A percentile compares a stretch with the other conserved stretches of the same genome.
These are phyloP conservation scores for Suillus alpinus DNA, from an alignment of 768 basidiomycete genomes.

Conservation along the genomic window DNA sequence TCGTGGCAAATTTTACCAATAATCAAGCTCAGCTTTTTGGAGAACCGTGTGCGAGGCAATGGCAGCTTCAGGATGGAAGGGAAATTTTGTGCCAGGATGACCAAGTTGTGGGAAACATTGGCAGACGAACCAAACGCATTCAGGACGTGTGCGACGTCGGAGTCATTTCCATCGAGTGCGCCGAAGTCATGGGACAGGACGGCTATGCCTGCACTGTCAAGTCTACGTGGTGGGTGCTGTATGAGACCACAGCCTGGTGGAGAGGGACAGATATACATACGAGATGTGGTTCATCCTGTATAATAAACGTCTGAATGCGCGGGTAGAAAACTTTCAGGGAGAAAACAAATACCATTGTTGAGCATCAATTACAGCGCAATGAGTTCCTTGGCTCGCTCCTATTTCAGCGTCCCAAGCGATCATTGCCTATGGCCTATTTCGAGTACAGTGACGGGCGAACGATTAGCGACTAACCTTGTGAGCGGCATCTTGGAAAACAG, in stretches of 20 bases:
- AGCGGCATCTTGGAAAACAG: slow-evolving; percentile 48
- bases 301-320: not conserved
- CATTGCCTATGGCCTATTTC: not conserved
- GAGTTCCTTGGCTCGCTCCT: not conserved
- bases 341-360: too few relatives aligned
- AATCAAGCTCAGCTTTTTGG: slow-evolving; percentile 25
- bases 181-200: slow-evolving; percentile 47
- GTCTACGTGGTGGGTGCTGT: slow-evolving; percentile 16
- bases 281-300: not conserved
- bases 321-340: not conserved
- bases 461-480: slow-evolving; percentile 39
- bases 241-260: not conserved
- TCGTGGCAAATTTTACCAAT: slow-evolving; percentile 34
- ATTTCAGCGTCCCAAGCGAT: not conserved
- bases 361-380: not conserved
- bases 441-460: not conserved
- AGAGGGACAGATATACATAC: not conserved
- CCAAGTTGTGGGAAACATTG: slow-evolving; percentile 4
- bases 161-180: too few relatives aligned
- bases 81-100: slow-evolving; percentile 23
- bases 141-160: slow-evolving; percentile 25
- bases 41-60: slow-evolving; percentile 20
- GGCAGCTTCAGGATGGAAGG: slow-evolving; percentile 34
- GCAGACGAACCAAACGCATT: slow-evolving; percentile 22
- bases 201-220: slow-evolving; percentile 45